Evolutionary conservation across 768 basidiomycete genomes (phyloP).

Genomic region (Trametes villosa): DNA sequence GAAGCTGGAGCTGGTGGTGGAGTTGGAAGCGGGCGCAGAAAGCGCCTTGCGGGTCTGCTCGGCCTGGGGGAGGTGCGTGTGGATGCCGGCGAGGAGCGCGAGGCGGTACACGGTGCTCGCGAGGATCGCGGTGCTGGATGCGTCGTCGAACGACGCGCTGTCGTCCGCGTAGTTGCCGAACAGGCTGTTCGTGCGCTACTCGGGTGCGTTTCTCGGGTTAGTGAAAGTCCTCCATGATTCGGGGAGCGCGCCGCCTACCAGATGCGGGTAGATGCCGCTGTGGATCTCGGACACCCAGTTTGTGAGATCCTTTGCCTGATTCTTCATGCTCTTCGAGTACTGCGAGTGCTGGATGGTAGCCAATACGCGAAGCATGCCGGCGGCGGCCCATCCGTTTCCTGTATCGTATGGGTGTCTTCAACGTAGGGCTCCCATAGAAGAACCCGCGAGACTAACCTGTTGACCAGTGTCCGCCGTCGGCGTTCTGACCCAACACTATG

Average conservation of each 20-base stretch:
- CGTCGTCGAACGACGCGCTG: slow-evolving; percentile 67
- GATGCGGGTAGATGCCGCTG: slow-evolving; percentile 62
- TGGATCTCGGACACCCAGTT: slow-evolving; percentile 78
- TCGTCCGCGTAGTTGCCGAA: slow-evolving; percentile 78
- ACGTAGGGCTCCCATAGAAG: not conserved
- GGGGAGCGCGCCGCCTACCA: slow-evolving; percentile 47
- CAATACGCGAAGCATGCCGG: slow-evolving; percentile 83
- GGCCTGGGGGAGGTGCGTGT: slow-evolving; percentile 57
- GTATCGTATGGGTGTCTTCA: not conserved
- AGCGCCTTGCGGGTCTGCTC: slow-evolving; percentile 54
- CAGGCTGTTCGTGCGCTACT: slow-evolving; percentile 49
- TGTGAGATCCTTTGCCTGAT: slow-evolving; percentile 59
- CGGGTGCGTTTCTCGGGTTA: too few species aligned
- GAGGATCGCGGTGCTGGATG: slow-evolving; percentile 72
- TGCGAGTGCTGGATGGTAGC: slow-evolving; percentile 71
- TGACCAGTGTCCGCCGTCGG: slow-evolving; percentile 77
- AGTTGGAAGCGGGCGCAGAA: slow-evolving; percentile 23
- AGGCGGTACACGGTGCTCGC: slow-evolving; percentile 79
- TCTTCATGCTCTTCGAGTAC: slow-evolving; percentile 51
- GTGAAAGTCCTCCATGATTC: not conserved
- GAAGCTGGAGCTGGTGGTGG: too few species aligned
- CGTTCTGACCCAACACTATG: slow-evolving; percentile 58
- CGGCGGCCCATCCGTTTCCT: slow-evolving; percentile 92
- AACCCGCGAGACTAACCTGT: slow-evolving; percentile 58
- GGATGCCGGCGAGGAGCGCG: slow-evolving; percentile 54